Percentiles rank a stretch among this genome's conserved stretches.
These are phyloP conservation scores for Tulasnella sp. DNA, from an alignment of 768 basidiomycete species.

Conservation along the genomic window DNA sequence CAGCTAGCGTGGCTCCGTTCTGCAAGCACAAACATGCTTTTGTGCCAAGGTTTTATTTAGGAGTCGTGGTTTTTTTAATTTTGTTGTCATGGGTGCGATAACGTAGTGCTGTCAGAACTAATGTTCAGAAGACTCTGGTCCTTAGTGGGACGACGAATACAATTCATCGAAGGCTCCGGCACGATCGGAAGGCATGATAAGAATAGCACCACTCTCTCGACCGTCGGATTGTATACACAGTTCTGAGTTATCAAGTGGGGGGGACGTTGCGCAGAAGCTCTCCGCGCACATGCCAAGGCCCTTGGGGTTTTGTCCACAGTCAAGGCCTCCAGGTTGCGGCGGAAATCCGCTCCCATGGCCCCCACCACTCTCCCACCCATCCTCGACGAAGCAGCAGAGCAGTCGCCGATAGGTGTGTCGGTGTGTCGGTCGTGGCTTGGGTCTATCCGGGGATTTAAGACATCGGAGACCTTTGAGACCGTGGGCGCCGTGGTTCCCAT, in stretches of 20 bases:
- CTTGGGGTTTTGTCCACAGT: neutral
- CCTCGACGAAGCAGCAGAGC: constrained; percentile 1
- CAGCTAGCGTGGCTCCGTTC: too few relatives aligned
- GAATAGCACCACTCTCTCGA: neutral
- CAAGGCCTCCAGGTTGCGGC: neutral
- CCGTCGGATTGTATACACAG: neutral
- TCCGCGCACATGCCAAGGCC: neutral
- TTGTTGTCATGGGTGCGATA: neutral
- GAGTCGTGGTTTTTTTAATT: neutral
- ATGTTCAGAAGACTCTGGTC: neutral
- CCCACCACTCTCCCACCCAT: neutral
- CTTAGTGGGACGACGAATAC: neutral
- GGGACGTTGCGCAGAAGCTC: neutral
- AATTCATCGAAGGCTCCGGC: constrained; percentile 9
- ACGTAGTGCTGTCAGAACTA: neutral
- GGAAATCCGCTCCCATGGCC: neutral
- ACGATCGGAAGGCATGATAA: constrained; percentile 11
- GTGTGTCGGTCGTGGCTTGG: neutral
- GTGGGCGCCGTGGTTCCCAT: neutral
- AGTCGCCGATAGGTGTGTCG: neutral
- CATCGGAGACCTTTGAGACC: constrained; percentile 8
- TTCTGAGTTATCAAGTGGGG: neutral
- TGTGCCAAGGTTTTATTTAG: too few relatives aligned
- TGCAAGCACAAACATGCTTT: too few relatives aligned
- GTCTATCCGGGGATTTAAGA: neutral